Base-by-base conservation (phyloP, 768 basidiomycete species). In the Podaxis carcinomalis region DNA sequence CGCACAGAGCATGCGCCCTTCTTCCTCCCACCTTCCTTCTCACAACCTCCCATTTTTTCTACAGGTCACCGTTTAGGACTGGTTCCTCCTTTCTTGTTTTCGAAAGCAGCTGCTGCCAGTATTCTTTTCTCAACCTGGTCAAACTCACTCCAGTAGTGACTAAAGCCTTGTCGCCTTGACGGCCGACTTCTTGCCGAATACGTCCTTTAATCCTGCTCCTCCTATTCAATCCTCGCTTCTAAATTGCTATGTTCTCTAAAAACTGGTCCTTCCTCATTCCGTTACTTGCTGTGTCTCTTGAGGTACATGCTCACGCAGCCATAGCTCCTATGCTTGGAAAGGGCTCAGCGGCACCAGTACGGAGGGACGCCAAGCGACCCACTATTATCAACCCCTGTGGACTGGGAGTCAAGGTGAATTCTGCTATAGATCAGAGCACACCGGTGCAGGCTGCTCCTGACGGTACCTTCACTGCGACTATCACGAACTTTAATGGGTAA, bases 401-500 rank as follows among this genome's bases (percentile, higher is more conserved):
- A 52, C 46, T 51, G 36, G 66, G 66, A 1, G 68, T 76, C 37
- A 73, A 78, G 68, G 72, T 83, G 51, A 74, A 78, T 21, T 58
- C 69, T 19, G 73, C 68, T 50, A 61, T 84, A 59, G 75, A 75
- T 57, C 68, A 70, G 9, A 75, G 80, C 3, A 75, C 72, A 3
- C 70, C 73, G 6, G 72, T 77, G 10, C 63, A 66, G n/a, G 75
- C 74, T 16, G 68, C 68, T n/a, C 72, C 77, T 21, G 72, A 80
- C 52, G 81, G 81, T 35, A 62, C 74, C 0, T 78, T 83, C 68
- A 69, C 69, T 5, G 74, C 73, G 23, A 77, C 71, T 27, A 73
- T 73, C 58, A 77, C 69, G 47, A 76, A 80, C 69, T 83, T 83
- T 67, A 83, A 83, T 62, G 74, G 62, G 83, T 83, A 65, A 50